Evolutionary conservation across 345 rosid genomes (phyloP), one percentile per base, ranked within the genome.

Genomic region (Eucalyptus guilfoylei): DNA sequence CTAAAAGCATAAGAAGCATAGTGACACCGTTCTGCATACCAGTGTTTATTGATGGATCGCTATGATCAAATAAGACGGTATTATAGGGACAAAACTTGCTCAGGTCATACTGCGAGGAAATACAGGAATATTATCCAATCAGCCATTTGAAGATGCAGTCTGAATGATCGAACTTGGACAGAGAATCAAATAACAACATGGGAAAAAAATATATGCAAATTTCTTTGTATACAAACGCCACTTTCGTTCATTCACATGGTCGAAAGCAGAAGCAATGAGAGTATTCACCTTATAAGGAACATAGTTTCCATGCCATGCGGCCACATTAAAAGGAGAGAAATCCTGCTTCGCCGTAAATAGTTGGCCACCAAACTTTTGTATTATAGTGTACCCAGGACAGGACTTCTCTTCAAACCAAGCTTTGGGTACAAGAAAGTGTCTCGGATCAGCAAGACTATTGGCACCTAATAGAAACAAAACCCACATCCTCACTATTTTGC

Each of bases 241-340:
- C 83, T 28, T 76, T 76, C 12, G 1, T 37, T 76, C 83, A 37
- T 76, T 76, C 47, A 11, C 28, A 11, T 76, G 6, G 47, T 62
- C 24, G 2, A 69, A 23, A 47, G 34, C 47, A 58, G 52, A 45
- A 86, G 72, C 34, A 37, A 23, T 76, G 83, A 69, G 42, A 34
- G 45, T 11, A 92, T 87, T 88, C 88, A 95, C 99, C 97, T 98
- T 98, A 89, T 95, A 96, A 54, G 99, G 99, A 60, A 93, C 95
- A 90, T 96, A 96, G 91, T 96, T 96, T 90, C 99, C 99, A 95
- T 96, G 99, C 99, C 99, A 98, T 88, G 99, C 97, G 85, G 95
- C 98, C 11, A 96, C 98, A 90, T 98, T 98, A 91, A 98, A 98
- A 62, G 99, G 99, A 91, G 99, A 95, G 92, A 98, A 98, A 91